Evolutionary conservation across 306 rosid species (phyloP), one percentile per base, ranked within the genome.

Genomic region (Lupinus albus): DNA sequence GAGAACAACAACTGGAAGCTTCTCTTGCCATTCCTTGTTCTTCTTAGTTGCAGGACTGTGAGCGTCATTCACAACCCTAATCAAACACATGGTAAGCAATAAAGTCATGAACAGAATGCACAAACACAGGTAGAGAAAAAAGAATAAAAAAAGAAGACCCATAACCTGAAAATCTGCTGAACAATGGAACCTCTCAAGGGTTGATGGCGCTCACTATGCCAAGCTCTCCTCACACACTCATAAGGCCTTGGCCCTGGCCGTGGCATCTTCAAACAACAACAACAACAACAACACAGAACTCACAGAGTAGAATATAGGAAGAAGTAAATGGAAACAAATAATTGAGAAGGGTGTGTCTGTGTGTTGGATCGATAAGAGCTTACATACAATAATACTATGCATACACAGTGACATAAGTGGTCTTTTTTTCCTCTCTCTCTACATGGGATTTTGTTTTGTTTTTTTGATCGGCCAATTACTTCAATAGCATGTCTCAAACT

Each of bases 191-290:
- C 97, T 85, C 99, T 85, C 33, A 91, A 75, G 75, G 99, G 92
- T 60, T 78, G 86, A 80, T 88, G 97, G 50, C 99, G 88, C 64
- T 94, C 99, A 83, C 99, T 94, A 71, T 94, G 97, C 99, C 99
- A 94, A 77, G 99, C 97, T 79, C 97, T 84, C 63, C 89, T 66
- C 32, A 91, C 99, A 62, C 99, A 94, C 92, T 94, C 99, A 56
- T 94, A 94, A 60, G 99, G 99, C 79, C 99, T 88, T 16, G 97
- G 99, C 17, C 99, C 99, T 14, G 99, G 99, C 82, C 99, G 71
- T 60, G 99, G 99, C 99, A 94, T 94, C 96, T 84, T 82, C 55
- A 39, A 67, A 16, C 25, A 36, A 16, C 13, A 59, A 59, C 30
- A 10, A 33, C 18, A 33, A 0, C 58, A 52, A 9, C 5, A 14